Percentiles rank a stretch among this genome's conserved stretches.
Evolutionary conservation across 1,284 basidiomycete genomes (phyloP).

Genomic region (Acaromyces ingoldii): DNA sequence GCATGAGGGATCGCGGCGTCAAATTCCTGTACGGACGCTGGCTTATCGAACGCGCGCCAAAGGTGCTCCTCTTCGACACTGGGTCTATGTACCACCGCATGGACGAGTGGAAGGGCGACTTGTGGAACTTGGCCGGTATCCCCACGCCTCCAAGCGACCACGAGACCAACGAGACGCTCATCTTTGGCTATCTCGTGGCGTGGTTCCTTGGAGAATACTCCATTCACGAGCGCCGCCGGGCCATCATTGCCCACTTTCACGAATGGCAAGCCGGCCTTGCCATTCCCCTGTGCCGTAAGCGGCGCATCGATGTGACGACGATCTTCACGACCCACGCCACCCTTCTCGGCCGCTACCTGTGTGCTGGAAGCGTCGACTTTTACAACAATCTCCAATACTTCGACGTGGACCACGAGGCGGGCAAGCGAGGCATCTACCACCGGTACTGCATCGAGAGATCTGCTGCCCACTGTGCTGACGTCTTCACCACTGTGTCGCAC

Average conservation of each 20-base stretch:
- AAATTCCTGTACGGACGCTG: slow-evolving; percentile 93
- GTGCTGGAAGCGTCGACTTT: slow-evolving; percentile 94
- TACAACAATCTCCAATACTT: slow-evolving; percentile 99
- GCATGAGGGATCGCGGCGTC: slow-evolving; percentile 64
- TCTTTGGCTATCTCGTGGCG: slow-evolving; percentile 98
- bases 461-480: slow-evolving; percentile 88
- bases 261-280: slow-evolving; percentile 98
- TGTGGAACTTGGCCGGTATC: slow-evolving; percentile 97
- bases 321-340: slow-evolving; percentile 96
- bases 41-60: slow-evolving; percentile 93
- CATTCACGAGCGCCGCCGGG: slow-evolving; percentile 68
- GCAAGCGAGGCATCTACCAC: slow-evolving; percentile 87
- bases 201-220: slow-evolving; percentile 99
- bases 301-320: slow-evolving; percentile 94
- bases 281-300: slow-evolving; percentile 89
- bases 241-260: slow-evolving; percentile 95
- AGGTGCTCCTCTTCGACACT: slow-evolving; percentile 91
- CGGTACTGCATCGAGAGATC: slow-evolving; percentile 95
- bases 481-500: slow-evolving; percentile 95
- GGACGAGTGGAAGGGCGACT: slow-evolving; percentile 96
- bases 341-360: slow-evolving; percentile 92
- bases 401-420: slow-evolving; percentile 97
- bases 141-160: slow-evolving; percentile 91
- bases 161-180: slow-evolving; percentile 97
- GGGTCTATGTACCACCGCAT: slow-evolving; percentile 77